phyloP scores from a whole-genome alignment of 805 yeast species.

The Suhomyces faveliae region DNA sequence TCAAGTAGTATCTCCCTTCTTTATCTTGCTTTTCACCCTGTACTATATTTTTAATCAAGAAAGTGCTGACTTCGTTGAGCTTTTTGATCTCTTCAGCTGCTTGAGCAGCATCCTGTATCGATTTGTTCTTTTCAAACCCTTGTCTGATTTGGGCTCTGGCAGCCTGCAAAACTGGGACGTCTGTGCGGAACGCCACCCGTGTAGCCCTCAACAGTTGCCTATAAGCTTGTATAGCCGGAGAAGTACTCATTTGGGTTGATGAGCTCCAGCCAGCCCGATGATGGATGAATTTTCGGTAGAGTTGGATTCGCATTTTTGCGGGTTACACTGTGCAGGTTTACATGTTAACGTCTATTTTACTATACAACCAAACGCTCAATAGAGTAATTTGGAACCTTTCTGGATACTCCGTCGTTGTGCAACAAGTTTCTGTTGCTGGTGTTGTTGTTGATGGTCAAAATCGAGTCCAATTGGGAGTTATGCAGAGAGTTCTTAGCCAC shows the following conservation, averaged over 20 bases:
- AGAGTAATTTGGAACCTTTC: constrained; percentile 54
- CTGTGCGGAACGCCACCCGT: constrained; percentile 55
- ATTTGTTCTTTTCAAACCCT: constrained; percentile 43
- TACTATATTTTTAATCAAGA: constrained; percentile 75
- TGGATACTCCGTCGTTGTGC: constrained; percentile 27
- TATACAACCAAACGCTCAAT: constrained; percentile 47
- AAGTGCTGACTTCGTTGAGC: constrained; percentile 67
- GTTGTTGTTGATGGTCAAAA: constrained; percentile 30
- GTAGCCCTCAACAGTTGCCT: constrained; percentile 69
- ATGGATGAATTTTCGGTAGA: not conserved
- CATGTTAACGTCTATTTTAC: not conserved
- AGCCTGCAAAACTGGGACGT: constrained; percentile 48
- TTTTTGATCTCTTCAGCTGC: constrained; percentile 45
- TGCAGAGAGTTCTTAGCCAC: constrained; percentile 23
- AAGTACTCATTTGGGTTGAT: not conserved
- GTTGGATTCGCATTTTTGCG: not conserved
- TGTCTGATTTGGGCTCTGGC: constrained; percentile 59
- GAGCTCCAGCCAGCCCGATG: not conserved
- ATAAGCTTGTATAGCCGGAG: constrained; percentile 45
- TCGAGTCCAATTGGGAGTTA: constrained; percentile 32
- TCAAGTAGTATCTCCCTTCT: constrained; percentile 51
- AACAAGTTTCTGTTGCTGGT: constrained; percentile 27
- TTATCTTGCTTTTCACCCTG: constrained; percentile 64
- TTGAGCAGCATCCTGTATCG: constrained; percentile 16
- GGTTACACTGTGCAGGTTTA: not conserved